These are phyloP conservation scores for Excoecaria agallocha DNA, from an alignment of 345 rosid species.

Conservation along the genomic window DNA sequence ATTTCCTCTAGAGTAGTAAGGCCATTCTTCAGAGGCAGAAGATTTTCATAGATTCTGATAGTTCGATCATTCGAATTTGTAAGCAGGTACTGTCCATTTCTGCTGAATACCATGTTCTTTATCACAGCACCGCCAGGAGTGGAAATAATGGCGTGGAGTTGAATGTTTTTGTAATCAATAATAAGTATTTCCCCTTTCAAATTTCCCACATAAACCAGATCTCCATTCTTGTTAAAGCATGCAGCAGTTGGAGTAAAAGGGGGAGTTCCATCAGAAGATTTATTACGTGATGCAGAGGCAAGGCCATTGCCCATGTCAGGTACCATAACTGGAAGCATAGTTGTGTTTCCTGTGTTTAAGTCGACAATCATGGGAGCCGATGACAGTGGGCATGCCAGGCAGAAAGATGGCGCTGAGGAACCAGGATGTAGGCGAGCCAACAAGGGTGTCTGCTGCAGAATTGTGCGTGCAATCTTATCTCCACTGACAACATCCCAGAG, in stretches of 20 bases:
- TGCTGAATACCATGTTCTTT: conserved; percentile 81
- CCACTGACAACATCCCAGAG: conserved; percentile 90
- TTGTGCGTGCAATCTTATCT: conserved; percentile 56
- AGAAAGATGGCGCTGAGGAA: conserved; percentile 70
- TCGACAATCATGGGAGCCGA: conserved; percentile 94
- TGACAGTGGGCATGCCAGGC: conserved; percentile 88
- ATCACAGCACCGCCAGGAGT: conserved; percentile 68
- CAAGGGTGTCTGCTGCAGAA: conserved; percentile 72
- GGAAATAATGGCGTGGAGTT: conserved; percentile 66
- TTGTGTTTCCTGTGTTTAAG: conserved; percentile 59
- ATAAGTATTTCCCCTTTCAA: conserved; percentile 94
- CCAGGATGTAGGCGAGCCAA: conserved; percentile 89
- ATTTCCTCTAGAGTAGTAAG: conserved; percentile 45
- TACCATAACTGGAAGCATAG: conserved; percentile 60
- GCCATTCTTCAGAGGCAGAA: conserved; percentile 71
- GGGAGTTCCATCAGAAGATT: conserved; percentile 57
- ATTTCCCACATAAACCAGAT: conserved; percentile 90
- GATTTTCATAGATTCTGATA: conserved; percentile 89
- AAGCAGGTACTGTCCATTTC: conserved; percentile 86
- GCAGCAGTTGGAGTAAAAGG: conserved; percentile 85
- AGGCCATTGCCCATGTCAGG: conserved; percentile 56
- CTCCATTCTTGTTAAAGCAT: conserved; percentile 90
- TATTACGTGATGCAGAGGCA: conserved; percentile 62
- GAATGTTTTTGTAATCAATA: conserved; percentile 61
- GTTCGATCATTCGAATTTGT: conserved; percentile 94